phyloP scores from a whole-genome alignment of 1,284 basidiomycete species.

The Moesziomyces sp. region DNA sequence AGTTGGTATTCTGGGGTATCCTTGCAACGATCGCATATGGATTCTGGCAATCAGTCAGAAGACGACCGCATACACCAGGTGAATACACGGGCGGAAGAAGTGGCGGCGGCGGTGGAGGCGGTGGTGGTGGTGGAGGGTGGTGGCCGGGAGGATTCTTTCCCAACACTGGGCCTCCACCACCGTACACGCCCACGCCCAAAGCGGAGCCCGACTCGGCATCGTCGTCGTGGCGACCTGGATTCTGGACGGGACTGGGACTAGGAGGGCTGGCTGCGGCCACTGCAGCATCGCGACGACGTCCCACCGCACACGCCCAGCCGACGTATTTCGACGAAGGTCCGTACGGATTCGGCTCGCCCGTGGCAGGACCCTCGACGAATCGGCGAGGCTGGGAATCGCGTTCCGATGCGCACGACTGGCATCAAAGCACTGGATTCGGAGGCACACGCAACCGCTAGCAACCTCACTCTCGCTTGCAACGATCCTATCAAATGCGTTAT shows the following conservation, averaged over 20 bases:
- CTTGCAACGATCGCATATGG: constrained; percentile 32
- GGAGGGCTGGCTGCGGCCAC: constrained; percentile 40
- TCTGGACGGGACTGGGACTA: constrained; percentile 55
- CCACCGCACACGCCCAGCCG: background rate
- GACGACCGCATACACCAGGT: constrained; percentile 49
- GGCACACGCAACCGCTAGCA: constrained; percentile 48
- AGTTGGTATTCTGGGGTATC: constrained; percentile 72
- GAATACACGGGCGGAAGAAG: constrained; percentile 55
- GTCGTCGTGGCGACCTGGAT: constrained; percentile 46
- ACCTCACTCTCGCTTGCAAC: background rate
- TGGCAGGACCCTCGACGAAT: background rate
- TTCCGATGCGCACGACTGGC: constrained; percentile 1
- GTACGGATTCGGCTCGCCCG: background rate
- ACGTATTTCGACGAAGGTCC: background rate
- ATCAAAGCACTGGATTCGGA: constrained; percentile 50
- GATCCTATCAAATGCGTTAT: too few species aligned
- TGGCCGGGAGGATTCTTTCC: constrained; percentile 22
- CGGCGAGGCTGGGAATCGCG: too few species aligned
- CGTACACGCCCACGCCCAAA: constrained; percentile 75
- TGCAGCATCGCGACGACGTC: constrained; percentile 12
- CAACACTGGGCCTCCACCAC: constrained; percentile 75
- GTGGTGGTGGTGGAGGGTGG: constrained; percentile 49
- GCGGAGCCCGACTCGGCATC: constrained; percentile 45
- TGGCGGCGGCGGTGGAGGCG: constrained; percentile 70
- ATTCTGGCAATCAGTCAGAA: constrained; percentile 23